phyloP scores from a whole-genome alignment of 345 rosid genomes.

The Pistacia atlantica region DNA sequence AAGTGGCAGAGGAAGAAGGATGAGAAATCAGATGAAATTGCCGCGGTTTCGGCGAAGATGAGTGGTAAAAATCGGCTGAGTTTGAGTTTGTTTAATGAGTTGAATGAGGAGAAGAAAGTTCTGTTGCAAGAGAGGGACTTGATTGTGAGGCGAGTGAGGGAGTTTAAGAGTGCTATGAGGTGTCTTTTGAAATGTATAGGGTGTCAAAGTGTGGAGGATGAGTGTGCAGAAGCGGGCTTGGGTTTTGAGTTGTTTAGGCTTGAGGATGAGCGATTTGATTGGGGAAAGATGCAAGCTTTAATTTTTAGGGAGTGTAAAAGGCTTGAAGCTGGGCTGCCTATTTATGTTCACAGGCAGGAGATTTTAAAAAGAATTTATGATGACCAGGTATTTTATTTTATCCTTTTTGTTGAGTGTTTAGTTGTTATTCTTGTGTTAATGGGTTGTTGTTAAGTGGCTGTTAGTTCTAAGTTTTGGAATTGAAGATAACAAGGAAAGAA shows the following conservation, averaged over 20 bases:
- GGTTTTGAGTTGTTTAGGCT: constrained; percentile 41
- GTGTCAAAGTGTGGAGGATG: constrained; percentile 19
- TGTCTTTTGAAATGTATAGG: constrained; percentile 49
- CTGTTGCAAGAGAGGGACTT: constrained; percentile 39
- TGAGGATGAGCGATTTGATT: constrained; percentile 37
- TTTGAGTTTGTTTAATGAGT: neutral
- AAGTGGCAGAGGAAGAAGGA: constrained; percentile 36
- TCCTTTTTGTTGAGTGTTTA: neutral
- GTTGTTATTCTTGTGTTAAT: neutral
- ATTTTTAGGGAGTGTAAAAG: constrained; percentile 72
- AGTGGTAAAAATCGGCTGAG: neutral
- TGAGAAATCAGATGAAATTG: constrained; percentile 32
- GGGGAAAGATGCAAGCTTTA: constrained; percentile 55
- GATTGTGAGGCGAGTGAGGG: constrained; percentile 47
- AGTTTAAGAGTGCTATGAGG: constrained; percentile 55
- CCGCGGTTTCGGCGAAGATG: neutral
- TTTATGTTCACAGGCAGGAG: constrained; percentile 53
- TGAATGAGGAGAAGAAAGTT: constrained; percentile 31
- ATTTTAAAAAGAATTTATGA: constrained; percentile 49
- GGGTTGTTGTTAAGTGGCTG: neutral
- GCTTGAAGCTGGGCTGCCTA: constrained; percentile 75
- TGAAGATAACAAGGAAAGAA: neutral
- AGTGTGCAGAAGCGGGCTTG: constrained; percentile 16
- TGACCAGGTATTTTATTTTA: constrained; percentile 47
- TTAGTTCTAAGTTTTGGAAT: too few species aligned